Evolutionary conservation across 345 rosid species (phyloP).

Genomic region (Sapria himalayana): DNA sequence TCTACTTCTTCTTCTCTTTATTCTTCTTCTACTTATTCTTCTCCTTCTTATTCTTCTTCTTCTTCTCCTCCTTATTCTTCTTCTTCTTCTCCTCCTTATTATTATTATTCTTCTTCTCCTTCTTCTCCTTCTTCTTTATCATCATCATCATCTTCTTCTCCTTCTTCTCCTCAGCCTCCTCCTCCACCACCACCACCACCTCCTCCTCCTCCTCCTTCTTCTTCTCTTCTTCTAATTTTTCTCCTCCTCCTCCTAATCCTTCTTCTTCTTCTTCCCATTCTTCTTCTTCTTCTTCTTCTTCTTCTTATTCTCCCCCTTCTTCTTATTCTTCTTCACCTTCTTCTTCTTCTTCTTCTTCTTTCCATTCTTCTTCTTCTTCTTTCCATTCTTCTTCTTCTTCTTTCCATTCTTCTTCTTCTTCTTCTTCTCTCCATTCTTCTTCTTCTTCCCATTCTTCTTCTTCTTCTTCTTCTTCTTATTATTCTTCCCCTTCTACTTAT

Average conservation of each 20-base stretch:
- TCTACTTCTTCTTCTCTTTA: no score
- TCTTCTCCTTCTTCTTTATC: background rate
- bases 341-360: background rate
- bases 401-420: background rate
- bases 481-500: no score
- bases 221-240: background rate
- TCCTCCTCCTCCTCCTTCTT: background rate
- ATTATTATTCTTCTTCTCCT: background rate
- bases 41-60: no score
- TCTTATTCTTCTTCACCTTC: background rate
- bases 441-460: no score
- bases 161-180: background rate
- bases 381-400: background rate
- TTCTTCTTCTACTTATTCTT: no score
- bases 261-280: background rate
- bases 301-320: background rate
- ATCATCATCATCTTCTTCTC: background rate
- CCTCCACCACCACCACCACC: background rate
- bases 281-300: background rate
- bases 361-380: background rate
- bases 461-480: no score
- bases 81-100: background rate
- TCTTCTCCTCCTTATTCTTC: background rate
- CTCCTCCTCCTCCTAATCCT: background rate
- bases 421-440: background rate